phyloP scores from a whole-genome alignment of 2,329 filamentous ascomycete species.

The Cryoendolithus antarcticus region DNA sequence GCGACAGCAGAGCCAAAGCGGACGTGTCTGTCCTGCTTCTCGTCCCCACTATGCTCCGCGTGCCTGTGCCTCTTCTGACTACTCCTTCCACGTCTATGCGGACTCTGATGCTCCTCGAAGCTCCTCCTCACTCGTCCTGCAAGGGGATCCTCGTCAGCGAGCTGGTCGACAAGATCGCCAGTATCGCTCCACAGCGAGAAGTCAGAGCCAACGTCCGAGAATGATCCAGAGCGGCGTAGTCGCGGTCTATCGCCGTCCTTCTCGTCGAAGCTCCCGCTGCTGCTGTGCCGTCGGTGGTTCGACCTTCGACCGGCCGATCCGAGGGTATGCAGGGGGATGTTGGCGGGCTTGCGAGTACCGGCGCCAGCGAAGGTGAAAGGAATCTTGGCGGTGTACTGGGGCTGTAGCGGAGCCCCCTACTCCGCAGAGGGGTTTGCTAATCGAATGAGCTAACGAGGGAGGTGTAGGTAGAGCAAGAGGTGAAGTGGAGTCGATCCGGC shows the following conservation, averaged over 20 bases:
- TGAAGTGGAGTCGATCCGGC: too few relatives aligned
- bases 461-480: too few relatives aligned
- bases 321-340: conserved; percentile 77
- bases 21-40: conserved; percentile 25
- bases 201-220: conserved; percentile 40
- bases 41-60: conserved; percentile 18
- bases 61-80: conserved; percentile 7
- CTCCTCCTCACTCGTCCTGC: conserved; percentile 56
- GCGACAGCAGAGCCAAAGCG: conserved; percentile 4
- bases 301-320: conserved; percentile 32
- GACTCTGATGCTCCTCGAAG: conserved; percentile 44
- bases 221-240: conserved; percentile 25
- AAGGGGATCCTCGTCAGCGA: conserved; percentile 70
- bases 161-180: conserved; percentile 85
- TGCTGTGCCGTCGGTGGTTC: conserved; percentile 21
- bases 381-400: conserved; percentile 72
- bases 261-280: conserved; percentile 33
- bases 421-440: too few relatives aligned
- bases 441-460: too few relatives aligned
- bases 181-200: conserved; percentile 88
- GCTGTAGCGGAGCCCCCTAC: conserved; percentile 8
- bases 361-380: conserved; percentile 40
- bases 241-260: conserved; percentile 36
- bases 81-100: conserved; percentile 8
- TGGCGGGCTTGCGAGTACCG: conserved; percentile 57